Evolutionary conservation across 768 basidiomycete genomes (phyloP).

Genomic region (Mycena vitilis): DNA sequence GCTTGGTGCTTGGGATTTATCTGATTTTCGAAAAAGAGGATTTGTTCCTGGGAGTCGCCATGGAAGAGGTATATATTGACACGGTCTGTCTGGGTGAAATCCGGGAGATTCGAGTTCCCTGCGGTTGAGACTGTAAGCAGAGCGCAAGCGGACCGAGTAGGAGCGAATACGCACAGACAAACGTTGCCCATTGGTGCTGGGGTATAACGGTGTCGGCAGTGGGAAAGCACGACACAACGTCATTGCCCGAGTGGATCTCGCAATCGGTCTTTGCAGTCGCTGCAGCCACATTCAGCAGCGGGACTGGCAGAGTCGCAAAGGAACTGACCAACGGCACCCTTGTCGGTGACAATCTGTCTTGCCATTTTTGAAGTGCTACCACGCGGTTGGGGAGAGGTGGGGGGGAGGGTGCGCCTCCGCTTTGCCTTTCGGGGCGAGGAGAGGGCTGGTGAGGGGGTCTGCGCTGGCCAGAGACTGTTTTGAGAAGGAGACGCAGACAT

Average conservation of each 20-base stretch:
- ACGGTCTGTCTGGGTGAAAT: slow-evolving; percentile 67
- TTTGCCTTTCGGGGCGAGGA: slow-evolving; percentile 29
- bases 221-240: slow-evolving; percentile 84
- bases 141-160: slow-evolving; percentile 15
- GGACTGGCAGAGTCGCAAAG: slow-evolving; percentile 14
- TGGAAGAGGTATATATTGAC: slow-evolving; percentile 86
- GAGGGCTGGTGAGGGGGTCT: slow-evolving; percentile 45
- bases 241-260: slow-evolving; percentile 70
- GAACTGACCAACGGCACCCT: slow-evolving; percentile 46
- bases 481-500: slow-evolving; percentile 52
- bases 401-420: slow-evolving; percentile 27
- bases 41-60: slow-evolving; percentile 68
- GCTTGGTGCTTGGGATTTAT: slow-evolving; percentile 64
- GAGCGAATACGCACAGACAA: slow-evolving; percentile 75
- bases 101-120: slow-evolving; percentile 84
- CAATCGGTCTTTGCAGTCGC: slow-evolving; percentile 62
- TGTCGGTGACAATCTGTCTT: slow-evolving; percentile 55
- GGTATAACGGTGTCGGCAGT: slow-evolving; percentile 61
- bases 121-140: slow-evolving; percentile 34
- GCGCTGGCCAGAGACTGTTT: slow-evolving; percentile 57
- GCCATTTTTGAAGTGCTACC: slow-evolving; percentile 41
- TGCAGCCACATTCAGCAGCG: slow-evolving; percentile 33
- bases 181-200: slow-evolving; percentile 82
- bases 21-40: slow-evolving; percentile 57
- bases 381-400: slow-evolving; percentile 36